A percentile compares a stretch with the other conserved stretches of the same genome.
Conservation (phyloP, 2,329 filamentous ascomycete species). For the Lecanicillium sp. region DNA sequence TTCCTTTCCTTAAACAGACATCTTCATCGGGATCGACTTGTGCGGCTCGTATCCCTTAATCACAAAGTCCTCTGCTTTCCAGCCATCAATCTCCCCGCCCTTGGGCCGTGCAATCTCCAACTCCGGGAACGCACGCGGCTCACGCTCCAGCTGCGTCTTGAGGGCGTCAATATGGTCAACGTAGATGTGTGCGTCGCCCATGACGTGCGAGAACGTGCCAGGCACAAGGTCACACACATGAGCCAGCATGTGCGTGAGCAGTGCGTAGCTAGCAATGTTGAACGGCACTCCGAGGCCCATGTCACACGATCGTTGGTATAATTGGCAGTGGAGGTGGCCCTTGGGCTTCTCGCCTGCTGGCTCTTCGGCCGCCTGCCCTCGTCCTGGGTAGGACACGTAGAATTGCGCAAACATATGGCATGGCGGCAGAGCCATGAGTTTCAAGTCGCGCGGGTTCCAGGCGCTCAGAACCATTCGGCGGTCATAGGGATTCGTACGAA, state of each 20-base stretch:
- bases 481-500: constrained; percentile 78
- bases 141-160: constrained; percentile 67
- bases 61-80: constrained; percentile 80
- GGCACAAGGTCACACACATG: constrained; percentile 77
- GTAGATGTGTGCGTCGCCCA: constrained; percentile 98
- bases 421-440: constrained; percentile 84
- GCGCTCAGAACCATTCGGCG: constrained; percentile 82
- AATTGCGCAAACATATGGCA: constrained; percentile 99
- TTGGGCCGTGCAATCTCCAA: constrained; percentile 62
- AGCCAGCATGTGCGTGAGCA: constrained; percentile 92
- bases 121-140: constrained; percentile 73
- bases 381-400: constrained; percentile 67
- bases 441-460: constrained; percentile 85
- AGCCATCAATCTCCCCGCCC: constrained; percentile 77
- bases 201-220: constrained; percentile 83
- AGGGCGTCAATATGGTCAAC: constrained; percentile 85
- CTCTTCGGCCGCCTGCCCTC: constrained; percentile 15
- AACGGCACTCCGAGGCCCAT: constrained; percentile 97
- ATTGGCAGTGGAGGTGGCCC: constrained; percentile 73
- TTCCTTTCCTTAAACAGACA: constrained; percentile 61
- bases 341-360: constrained; percentile 32
- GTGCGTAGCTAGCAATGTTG: constrained; percentile 91
- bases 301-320: constrained; percentile 93
- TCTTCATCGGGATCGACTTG: constrained; percentile 94
- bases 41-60: constrained; percentile 85